Evolutionary conservation across 192 early-diverging fungal species (phyloP).

Genomic region (Diversispora eburnea): DNA sequence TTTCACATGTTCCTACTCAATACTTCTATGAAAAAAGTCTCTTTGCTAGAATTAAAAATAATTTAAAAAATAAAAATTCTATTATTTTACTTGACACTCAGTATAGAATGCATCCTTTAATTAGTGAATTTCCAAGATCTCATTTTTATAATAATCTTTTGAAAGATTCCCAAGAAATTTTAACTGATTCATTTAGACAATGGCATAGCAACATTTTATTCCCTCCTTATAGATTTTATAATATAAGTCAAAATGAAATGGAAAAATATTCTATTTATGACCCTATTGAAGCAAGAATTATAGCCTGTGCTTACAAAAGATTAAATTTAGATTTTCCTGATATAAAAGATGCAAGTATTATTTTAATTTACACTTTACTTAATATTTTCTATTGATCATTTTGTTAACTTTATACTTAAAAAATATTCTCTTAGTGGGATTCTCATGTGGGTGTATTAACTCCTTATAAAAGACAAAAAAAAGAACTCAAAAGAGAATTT

Average conservation of each 20-base stretch:
- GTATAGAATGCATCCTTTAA: slow-evolving; percentile 95
- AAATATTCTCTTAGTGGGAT: neutral
- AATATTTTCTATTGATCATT: neutral
- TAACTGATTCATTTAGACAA: slow-evolving; percentile 50
- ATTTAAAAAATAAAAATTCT: slow-evolving; percentile 42
- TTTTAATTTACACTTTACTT: neutral
- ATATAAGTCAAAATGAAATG: slow-evolving; percentile 67
- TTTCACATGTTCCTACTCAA: slow-evolving; percentile 64
- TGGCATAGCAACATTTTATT: slow-evolving; percentile 69
- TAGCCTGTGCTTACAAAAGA: slow-evolving; percentile 63
- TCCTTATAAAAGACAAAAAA: neutral
- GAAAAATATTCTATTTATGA: slow-evolving; percentile 68
- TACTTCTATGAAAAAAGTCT: slow-evolving; percentile 82
- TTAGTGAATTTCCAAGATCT: slow-evolving; percentile 72
- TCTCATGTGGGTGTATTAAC: neutral
- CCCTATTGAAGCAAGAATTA: slow-evolving; percentile 66
- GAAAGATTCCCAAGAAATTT: slow-evolving; percentile 73
- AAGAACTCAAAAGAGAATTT: neutral
- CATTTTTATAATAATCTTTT: slow-evolving; percentile 78
- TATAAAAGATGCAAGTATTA: slow-evolving; percentile 41
- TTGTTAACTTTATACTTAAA: neutral
- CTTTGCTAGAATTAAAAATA: slow-evolving; percentile 80
- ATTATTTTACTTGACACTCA: slow-evolving; percentile 86
- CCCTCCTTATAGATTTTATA: slow-evolving; percentile 73
- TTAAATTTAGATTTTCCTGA: slow-evolving; percentile 56